These are phyloP conservation scores for Pulveroboletus frians DNA, from an alignment of 768 basidiomycete genomes.

Conservation along the genomic window DNA sequence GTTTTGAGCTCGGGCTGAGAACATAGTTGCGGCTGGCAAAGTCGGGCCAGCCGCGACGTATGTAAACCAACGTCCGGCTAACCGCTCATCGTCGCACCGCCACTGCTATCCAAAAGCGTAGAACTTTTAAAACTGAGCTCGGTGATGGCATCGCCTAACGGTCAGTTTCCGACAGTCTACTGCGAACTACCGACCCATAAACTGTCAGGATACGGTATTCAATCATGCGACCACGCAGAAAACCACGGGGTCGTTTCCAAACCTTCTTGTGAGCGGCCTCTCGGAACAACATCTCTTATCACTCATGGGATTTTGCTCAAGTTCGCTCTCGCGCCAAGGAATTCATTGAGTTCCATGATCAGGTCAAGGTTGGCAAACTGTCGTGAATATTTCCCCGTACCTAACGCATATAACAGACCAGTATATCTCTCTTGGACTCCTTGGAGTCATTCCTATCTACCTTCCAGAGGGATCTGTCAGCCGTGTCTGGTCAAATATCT, in stretches of 20 bases:
- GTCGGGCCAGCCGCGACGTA: too few species aligned
- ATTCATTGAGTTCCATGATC: slow-evolving; percentile 84
- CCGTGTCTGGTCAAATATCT: slow-evolving; percentile 94
- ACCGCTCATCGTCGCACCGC: slow-evolving; percentile 4
- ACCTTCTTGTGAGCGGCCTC: slow-evolving; percentile 15
- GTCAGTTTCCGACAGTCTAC: background rate
- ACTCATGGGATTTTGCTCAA: slow-evolving; percentile 9
- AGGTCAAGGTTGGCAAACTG: slow-evolving; percentile 62
- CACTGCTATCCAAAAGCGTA: background rate
- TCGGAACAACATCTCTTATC: background rate
- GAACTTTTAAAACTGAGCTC: background rate
- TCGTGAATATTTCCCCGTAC: background rate
- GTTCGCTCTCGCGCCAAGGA: slow-evolving; percentile 48
- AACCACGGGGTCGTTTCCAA: background rate
- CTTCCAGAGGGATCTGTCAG: slow-evolving; percentile 90
- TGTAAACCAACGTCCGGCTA: too few species aligned
- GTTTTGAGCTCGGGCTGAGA: background rate
- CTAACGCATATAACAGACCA: slow-evolving; percentile 52
- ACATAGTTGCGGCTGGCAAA: slow-evolving; percentile 6
- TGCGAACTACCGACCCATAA: background rate
- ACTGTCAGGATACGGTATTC: slow-evolving; percentile 6
- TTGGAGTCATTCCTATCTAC: slow-evolving; percentile 90
- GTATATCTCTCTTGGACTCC: slow-evolving; percentile 78
- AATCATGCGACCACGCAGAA: background rate
- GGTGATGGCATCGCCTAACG: slow-evolving; percentile 11